Conservation (phyloP, 2,329 filamentous ascomycete genomes). For the Diaporthe aspalathi region DNA sequence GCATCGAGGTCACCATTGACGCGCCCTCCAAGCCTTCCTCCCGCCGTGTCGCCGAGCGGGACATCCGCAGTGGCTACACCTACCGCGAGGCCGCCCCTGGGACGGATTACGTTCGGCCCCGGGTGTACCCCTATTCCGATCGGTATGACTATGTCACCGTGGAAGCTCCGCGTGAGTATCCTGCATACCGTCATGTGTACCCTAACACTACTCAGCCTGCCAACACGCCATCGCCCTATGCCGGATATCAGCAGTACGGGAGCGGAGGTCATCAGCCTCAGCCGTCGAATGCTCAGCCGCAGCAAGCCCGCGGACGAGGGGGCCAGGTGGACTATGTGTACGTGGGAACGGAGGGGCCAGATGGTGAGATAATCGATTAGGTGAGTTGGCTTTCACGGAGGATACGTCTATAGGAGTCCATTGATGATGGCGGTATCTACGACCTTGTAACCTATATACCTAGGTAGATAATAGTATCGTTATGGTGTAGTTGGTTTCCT, state of each 20-base stretch:
- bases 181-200: background rate
- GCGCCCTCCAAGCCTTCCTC: background rate
- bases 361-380: conserved; percentile 13
- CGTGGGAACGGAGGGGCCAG: background rate
- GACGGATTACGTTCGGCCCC: background rate
- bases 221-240: background rate
- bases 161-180: background rate
- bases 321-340: background rate
- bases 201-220: background rate
- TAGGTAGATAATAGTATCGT: background rate
- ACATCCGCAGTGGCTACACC: background rate
- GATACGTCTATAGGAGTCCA: background rate
- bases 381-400: too few relatives aligned
- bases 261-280: background rate
- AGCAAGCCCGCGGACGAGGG: background rate
- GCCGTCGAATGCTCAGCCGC: background rate
- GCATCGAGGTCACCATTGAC: conserved; percentile 1
- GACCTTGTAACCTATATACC: too few relatives aligned
- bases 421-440: too few relatives aligned
- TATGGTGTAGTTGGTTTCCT: background rate
- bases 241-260: background rate
- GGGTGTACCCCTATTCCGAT: background rate
- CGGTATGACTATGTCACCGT: background rate
- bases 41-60: background rate
- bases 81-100: background rate